Conservation (phyloP, 768 basidiomycete species). For the Hericium erinaceus region DNA sequence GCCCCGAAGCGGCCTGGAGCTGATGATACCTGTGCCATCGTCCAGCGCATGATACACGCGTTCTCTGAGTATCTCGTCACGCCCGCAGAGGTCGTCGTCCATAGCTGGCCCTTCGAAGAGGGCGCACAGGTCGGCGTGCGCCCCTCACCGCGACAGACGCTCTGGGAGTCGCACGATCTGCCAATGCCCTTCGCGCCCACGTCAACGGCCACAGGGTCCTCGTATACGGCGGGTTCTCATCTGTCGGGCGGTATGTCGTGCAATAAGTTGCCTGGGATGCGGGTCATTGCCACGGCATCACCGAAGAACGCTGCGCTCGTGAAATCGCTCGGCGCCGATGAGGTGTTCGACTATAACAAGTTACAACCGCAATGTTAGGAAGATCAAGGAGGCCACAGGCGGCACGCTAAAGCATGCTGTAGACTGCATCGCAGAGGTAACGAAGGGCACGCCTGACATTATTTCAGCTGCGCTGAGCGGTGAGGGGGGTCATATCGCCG, state of each 20-base stretch:
- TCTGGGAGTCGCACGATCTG: conserved; percentile 6
- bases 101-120: conserved; percentile 9
- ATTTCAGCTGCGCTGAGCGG: conserved; percentile 6
- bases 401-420: conserved; percentile 11
- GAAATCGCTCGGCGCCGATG: conserved; percentile 24
- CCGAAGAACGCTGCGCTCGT: conserved; percentile 23
- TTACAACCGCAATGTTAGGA: conserved; percentile 14
- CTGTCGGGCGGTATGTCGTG: conserved; percentile 26
- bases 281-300: conserved; percentile 25
- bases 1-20: no score
- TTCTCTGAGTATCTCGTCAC: conserved; percentile 7
- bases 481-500: conserved; percentile 4
- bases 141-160: conserved; percentile 8
- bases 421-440: conserved; percentile 11
- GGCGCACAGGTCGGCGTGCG: conserved; percentile 11
- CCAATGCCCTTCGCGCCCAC: conserved; percentile 5
- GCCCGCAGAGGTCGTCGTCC: conserved; percentile 1
- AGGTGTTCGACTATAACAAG: conserved; percentile 22
- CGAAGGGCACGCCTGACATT: background rate
- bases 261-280: conserved; percentile 20
- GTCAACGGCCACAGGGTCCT: background rate
- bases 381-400: conserved; percentile 16
- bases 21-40: background rate
- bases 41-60: background rate
- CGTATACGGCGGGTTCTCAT: conserved; percentile 17